Evolutionary conservation across 352 stramenopile species (phyloP).

Genomic region (Globisporangium uncinulatum): DNA sequence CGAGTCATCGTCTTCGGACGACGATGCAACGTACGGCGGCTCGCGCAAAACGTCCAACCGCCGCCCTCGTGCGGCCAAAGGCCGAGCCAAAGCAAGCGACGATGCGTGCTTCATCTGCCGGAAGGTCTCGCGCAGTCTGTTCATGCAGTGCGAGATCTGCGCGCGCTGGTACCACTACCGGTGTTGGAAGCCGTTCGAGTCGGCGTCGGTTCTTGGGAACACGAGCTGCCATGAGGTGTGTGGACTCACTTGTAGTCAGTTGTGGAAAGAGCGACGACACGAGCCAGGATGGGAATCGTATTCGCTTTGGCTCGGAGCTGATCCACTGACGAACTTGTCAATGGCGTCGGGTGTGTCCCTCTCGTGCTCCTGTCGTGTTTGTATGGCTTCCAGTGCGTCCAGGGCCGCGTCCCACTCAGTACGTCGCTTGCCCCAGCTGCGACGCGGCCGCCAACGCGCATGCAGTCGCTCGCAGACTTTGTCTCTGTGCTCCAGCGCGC

Average conservation of each 20-base stretch:
- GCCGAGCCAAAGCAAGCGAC: conserved; percentile 27
- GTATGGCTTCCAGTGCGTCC: conserved; percentile 32
- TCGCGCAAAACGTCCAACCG: conserved; percentile 6
- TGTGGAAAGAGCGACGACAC: too few species aligned
- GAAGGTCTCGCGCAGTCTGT: conserved; percentile 31
- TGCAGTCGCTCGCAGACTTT: conserved; percentile 43
- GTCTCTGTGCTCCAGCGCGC: conserved; percentile 62
- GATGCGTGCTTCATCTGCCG: conserved; percentile 56
- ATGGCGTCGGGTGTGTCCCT: not conserved
- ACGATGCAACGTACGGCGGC: conserved; percentile 36
- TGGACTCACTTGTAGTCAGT: too few species aligned
- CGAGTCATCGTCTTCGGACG: conserved; percentile 48
- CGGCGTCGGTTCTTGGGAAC: conserved; percentile 58
- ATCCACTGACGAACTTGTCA: not conserved
- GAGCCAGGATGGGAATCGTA: too few species aligned
- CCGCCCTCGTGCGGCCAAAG: not conserved
- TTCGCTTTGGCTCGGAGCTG: too few species aligned
- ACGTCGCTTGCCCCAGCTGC: not conserved
- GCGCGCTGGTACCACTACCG: conserved; percentile 52
- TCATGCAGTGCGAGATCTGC: conserved; percentile 75
- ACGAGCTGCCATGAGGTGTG: conserved; percentile 66
- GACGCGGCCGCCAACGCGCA: not conserved
- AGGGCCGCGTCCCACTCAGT: conserved; percentile 19
- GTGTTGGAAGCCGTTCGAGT: conserved; percentile 47
- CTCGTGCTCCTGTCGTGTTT: not conserved